phyloP scores from a whole-genome alignment of 2,329 filamentous ascomycete species.

The Aspergillus neotritici region DNA sequence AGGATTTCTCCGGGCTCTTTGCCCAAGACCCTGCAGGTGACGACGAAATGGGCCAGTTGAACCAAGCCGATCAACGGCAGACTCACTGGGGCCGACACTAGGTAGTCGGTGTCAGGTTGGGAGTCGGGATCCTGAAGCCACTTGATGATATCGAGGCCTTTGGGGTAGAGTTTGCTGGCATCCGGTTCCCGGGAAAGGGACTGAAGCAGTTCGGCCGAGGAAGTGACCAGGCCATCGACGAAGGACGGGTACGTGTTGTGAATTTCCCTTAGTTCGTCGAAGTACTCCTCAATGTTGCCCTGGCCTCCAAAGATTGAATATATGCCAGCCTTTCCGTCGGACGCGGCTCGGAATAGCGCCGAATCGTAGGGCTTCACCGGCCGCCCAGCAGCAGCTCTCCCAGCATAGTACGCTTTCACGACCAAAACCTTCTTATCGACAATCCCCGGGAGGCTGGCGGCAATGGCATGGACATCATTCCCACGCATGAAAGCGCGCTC shows the following conservation, averaged over 20 bases:
- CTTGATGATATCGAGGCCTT: conserved; percentile 89
- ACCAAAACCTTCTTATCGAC: conserved; percentile 86
- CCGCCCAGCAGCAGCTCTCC: conserved; percentile 74
- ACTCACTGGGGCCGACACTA: conserved; percentile 91
- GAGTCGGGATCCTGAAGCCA: conserved; percentile 88
- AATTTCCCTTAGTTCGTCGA: conserved; percentile 89
- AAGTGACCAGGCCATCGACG: conserved; percentile 74
- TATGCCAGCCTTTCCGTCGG: conserved; percentile 74
- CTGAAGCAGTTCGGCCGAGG: conserved; percentile 81
- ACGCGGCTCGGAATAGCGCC: conserved; percentile 80
- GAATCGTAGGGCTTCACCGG: conserved; percentile 90
- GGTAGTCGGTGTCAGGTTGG: conserved; percentile 88
- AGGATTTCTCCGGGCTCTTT: conserved; percentile 83
- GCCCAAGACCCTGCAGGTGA: conserved; percentile 87
- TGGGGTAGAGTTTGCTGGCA: conserved; percentile 92
- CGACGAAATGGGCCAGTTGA: conserved; percentile 90
- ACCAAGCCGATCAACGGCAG: conserved; percentile 93
- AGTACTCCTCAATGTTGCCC: conserved; percentile 99
- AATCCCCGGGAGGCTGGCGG: conserved; percentile 80
- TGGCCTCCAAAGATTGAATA: conserved; percentile 96
- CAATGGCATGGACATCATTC: conserved; percentile 92
- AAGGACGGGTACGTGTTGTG: conserved; percentile 89
- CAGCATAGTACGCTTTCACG: conserved; percentile 85
- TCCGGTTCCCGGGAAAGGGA: conserved; percentile 73
- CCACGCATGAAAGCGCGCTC: conserved; percentile 90